Evolutionary conservation across 345 rosid species (phyloP).

Genomic region (Aegle marmelos): DNA sequence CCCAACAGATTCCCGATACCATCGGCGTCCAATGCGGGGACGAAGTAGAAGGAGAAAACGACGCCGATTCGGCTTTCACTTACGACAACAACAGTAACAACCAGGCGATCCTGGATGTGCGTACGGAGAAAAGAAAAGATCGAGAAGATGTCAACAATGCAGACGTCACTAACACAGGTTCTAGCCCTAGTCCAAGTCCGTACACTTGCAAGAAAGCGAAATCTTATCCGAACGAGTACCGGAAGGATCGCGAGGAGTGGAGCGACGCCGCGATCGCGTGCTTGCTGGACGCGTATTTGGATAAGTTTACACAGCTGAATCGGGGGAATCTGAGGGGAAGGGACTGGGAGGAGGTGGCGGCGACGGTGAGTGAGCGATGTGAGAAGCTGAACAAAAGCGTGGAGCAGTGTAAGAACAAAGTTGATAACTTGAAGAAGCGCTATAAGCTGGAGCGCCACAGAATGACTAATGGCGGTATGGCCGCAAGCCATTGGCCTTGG

Average conservation of each 20-base stretch:
- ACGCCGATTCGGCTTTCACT: constrained; percentile 46
- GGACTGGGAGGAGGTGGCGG: constrained; percentile 57
- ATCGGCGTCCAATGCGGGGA: constrained; percentile 25
- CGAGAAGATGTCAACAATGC: constrained; percentile 58
- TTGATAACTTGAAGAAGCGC: constrained; percentile 50
- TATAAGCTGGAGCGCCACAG: constrained; percentile 47
- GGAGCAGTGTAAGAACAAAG: constrained; percentile 58
- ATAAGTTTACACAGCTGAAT: constrained; percentile 42
- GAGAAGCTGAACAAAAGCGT: constrained; percentile 38
- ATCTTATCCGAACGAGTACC: constrained; percentile 32
- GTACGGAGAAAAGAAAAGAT: constrained; percentile 54
- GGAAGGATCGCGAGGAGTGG: constrained; percentile 58
- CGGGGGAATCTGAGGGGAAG: constrained; percentile 48
- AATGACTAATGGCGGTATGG: constrained; percentile 9
- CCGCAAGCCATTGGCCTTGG: constrained; percentile 45
- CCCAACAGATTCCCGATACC: constrained; percentile 16
- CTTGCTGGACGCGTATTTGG: constrained; percentile 45
- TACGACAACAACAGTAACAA: constrained; percentile 37
- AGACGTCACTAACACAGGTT: constrained; percentile 17
- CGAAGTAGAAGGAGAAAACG: constrained; percentile 47
- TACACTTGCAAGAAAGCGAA: constrained; percentile 50
- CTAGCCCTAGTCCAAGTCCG: constrained; percentile 16
- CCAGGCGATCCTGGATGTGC: constrained; percentile 37
- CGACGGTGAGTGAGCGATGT: constrained; percentile 34
- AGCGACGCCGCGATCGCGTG: constrained; percentile 46